Conservation (phyloP, 139 green algal species). For the Micractinium conductrix region DNA sequence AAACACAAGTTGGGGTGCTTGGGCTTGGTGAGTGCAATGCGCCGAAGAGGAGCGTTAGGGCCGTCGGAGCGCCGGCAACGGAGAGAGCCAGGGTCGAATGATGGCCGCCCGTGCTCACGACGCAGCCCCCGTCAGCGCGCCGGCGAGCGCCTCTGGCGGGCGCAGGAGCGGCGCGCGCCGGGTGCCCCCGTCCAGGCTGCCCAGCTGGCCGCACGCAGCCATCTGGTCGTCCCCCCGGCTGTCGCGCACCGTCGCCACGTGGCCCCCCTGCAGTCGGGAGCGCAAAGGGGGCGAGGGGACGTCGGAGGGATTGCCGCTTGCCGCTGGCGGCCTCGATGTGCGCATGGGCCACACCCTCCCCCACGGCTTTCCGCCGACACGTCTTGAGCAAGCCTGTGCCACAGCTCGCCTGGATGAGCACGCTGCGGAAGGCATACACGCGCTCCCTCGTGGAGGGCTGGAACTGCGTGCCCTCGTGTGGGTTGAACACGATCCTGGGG, state of each 20-base stretch:
- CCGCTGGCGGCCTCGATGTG: too few relatives aligned
- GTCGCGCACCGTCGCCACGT: slow-evolving; percentile 80
- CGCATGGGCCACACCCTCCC: too few relatives aligned
- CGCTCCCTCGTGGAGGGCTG: slow-evolving; percentile 45
- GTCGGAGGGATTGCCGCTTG: too few relatives aligned
- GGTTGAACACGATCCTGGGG: slow-evolving; percentile 81
- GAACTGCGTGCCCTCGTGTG: slow-evolving; percentile 75
- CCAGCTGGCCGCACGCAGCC: slow-evolving; percentile 91
- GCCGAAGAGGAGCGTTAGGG: too few relatives aligned
- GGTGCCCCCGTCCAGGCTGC: slow-evolving; percentile 30
- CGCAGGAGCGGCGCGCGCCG: slow-evolving; percentile 35
- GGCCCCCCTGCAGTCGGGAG: slow-evolving; percentile 43
- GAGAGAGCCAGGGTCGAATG: too few relatives aligned
- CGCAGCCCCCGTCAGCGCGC: slow-evolving; percentile 30
- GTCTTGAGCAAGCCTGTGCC: too few relatives aligned
- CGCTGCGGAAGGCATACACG: slow-evolving; percentile 67
- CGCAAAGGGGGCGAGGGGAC: background rate
- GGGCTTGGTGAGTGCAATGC: too few relatives aligned
- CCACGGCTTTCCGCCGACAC: too few relatives aligned
- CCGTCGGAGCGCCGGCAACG: too few relatives aligned
- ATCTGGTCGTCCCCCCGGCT: slow-evolving; percentile 83
- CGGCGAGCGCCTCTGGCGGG: slow-evolving; percentile 36
- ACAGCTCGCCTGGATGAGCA: slow-evolving; percentile 50
- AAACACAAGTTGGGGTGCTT: too few relatives aligned
- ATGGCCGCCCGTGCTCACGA: too few relatives aligned